Evolutionary conservation across 2,329 filamentous ascomycete species (phyloP).

Genomic region (Botryotinia convoluta): DNA sequence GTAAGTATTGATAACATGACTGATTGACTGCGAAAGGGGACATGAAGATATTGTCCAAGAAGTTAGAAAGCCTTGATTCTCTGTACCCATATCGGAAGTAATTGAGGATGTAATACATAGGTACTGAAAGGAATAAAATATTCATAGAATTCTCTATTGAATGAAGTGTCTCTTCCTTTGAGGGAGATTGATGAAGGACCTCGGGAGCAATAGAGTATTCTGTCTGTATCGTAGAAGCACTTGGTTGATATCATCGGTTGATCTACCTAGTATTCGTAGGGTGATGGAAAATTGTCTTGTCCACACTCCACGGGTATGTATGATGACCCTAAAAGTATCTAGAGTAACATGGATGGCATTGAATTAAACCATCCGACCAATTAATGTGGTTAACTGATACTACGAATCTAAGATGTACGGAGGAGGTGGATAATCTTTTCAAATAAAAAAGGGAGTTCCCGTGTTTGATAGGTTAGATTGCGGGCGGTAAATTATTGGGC

Average conservation of each 20-base stretch:
- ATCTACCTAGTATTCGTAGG: neutral
- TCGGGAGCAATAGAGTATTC: neutral
- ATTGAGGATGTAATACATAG: neutral
- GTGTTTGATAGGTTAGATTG: conserved; percentile 17
- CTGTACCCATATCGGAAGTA: neutral
- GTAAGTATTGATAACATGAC: conserved; percentile 14
- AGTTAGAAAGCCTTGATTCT: neutral
- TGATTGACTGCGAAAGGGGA: neutral
- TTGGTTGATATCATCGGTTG: neutral
- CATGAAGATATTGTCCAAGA: neutral
- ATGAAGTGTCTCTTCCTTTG: neutral
- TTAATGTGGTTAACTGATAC: neutral
- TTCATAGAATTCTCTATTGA: neutral
- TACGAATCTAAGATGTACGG: neutral
- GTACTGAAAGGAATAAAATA: neutral
- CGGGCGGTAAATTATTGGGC: conserved; percentile 15
- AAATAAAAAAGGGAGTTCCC: neutral
- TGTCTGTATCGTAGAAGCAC: no score
- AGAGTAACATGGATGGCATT: neutral
- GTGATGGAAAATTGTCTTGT: neutral
- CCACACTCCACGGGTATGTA: neutral
- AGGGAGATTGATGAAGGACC: neutral
- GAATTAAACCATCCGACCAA: conserved; percentile 1
- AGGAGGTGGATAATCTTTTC: neutral
- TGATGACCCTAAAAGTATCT: neutral